Percentiles rank a stretch among this genome's conserved stretches.
phyloP scores from a whole-genome alignment of 176 grass and related monocot species.

The Aegilops speltoides region DNA sequence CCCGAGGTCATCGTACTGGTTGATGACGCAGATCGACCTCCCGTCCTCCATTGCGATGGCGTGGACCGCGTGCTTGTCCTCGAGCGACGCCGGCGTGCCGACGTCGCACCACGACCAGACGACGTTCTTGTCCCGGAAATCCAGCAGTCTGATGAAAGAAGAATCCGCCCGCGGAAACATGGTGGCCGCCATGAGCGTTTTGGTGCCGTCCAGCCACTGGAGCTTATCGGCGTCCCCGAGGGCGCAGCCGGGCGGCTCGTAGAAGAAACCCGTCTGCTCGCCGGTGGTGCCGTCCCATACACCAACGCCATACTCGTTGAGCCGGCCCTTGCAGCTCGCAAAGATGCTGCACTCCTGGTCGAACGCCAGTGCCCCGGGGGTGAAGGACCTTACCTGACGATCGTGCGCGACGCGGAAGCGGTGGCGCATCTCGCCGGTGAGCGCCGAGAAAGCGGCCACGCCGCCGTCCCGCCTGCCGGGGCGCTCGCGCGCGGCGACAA shows the following conservation, averaged over 20 bases:
- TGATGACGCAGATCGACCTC: slow-evolving; percentile 61
- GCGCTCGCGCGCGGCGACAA: slow-evolving; percentile 71
- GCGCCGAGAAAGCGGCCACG: slow-evolving; percentile 60
- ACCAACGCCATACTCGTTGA: slow-evolving; percentile 84
- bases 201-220: slow-evolving; percentile 60
- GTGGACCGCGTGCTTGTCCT: slow-evolving; percentile 80
- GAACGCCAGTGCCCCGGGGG: slow-evolving; percentile 60
- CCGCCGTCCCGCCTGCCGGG: slow-evolving; percentile 37
- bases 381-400: slow-evolving; percentile 54
- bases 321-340: slow-evolving; percentile 76
- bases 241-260: slow-evolving; percentile 66
- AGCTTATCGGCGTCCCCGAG: slow-evolving; percentile 79
- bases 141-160: slow-evolving; percentile 67
- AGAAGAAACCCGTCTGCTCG: slow-evolving; percentile 77
- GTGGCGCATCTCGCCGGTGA: slow-evolving; percentile 52
- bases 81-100: slow-evolving; percentile 47
- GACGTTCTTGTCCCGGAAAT: slow-evolving; percentile 67
- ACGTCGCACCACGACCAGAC: slow-evolving; percentile 83
- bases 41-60: slow-evolving; percentile 57
- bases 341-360: slow-evolving; percentile 25
- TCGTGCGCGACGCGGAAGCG: slow-evolving; percentile 60
- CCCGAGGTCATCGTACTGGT: slow-evolving; percentile 81
- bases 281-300: slow-evolving; percentile 67
- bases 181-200: slow-evolving; percentile 67
- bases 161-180: slow-evolving; percentile 78